Conservation (phyloP, 306 rosid species). For the Ziziphus jujuba region DNA sequence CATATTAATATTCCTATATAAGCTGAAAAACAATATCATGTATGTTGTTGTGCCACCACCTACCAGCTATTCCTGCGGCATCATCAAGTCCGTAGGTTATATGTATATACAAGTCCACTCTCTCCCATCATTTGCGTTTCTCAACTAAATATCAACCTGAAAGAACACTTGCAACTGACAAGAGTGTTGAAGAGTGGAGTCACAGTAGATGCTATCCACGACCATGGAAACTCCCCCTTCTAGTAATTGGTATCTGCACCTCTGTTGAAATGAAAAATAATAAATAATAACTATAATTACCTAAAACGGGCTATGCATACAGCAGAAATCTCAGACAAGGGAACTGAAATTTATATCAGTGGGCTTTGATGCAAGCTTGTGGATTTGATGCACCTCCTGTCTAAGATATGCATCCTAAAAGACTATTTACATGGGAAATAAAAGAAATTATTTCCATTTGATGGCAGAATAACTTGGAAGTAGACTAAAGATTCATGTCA, state of each 20-base stretch:
- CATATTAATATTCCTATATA: constrained; percentile 17
- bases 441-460: neutral
- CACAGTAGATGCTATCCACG: constrained; percentile 10
- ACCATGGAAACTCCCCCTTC: constrained; percentile 40
- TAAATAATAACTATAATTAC: neutral
- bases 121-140: constrained; percentile 14
- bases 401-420: no score
- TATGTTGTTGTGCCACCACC: constrained; percentile 30
- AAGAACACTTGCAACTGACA: no score
- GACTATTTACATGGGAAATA: neutral
- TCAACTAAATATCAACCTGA: constrained; percentile 26
- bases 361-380: no score
- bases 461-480: constrained; percentile 4
- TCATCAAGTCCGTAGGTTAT: constrained; percentile 5
- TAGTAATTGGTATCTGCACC: constrained; percentile 47
- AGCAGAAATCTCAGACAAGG: no score
- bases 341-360: no score
- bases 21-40: constrained; percentile 6
- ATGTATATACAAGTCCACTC: constrained; percentile 45
- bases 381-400: no score
- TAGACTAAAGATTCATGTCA: constrained; percentile 15
- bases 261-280: constrained; percentile 39
- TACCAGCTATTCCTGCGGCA: constrained; percentile 29
- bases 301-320: no score
- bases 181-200: no score